Evolutionary conservation across 805 yeast species (phyloP), one percentile per base, ranked within the genome.

Genomic region (Saturnispora sekii): DNA sequence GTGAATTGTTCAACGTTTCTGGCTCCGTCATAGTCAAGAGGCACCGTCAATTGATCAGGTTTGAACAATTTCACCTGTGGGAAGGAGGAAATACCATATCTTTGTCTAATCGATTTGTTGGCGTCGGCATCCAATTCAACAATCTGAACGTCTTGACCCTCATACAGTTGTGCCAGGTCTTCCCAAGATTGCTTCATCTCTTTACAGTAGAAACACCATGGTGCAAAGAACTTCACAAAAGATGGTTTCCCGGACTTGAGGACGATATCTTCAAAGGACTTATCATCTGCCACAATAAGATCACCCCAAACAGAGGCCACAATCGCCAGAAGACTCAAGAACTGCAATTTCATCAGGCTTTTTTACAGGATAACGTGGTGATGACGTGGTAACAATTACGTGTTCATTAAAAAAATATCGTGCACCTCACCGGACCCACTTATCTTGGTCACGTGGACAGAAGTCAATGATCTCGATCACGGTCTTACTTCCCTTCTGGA

Each of bases 401-500:
- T 21, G 26, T 21, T 21, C 26, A 21, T 21, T 21, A 21, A 21
- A 21, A 21, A 21, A 21, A 21, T 21, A 21, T 5, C 26, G 8
- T 4, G 26, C 26, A 21, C 26, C n/a, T 21, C 15, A 11, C 15
- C 3, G 30, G 11, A 40, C 35, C 44, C 48, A 48, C 17, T 18
- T 15, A 35, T 48, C 51, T 7, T 40, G 40, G 15, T 49, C 57
- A 9, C 59, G 59, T 32, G 53, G 51, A 14, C 84, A 81, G 64
- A 86, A 90, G 59, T 88, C 96, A 40, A 88, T 65, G 28, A 93
- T 80, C 61, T 89, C 97, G 48, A 93, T 79, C 58, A 69, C 82
- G 3, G 96, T 86, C 45, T 70, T 72, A 34, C 73, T 77, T 45
- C 77, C 72, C 32, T 57, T 58, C 60, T 87, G 94, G 9, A 89